Evolutionary conservation across 2,329 filamentous ascomycete genomes (phyloP).

Genomic region (Nectriaceae sp.): DNA sequence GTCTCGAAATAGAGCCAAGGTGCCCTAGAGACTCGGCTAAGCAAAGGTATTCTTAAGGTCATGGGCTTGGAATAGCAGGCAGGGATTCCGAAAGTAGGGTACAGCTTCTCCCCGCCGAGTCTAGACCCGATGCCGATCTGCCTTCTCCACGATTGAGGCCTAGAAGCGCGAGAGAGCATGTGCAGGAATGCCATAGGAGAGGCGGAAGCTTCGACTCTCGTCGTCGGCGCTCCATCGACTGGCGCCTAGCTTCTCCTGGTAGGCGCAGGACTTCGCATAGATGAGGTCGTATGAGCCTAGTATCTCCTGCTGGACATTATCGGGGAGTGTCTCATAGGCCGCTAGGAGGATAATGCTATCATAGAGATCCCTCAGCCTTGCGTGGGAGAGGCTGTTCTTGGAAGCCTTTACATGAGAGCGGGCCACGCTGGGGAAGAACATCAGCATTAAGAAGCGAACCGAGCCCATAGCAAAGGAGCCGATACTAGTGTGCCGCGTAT

Average conservation of each 20-base stretch:
- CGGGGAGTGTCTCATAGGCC: not conserved
- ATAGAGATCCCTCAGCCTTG: slow-evolving; percentile 4
- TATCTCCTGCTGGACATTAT: slow-evolving; percentile 2
- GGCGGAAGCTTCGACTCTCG: slow-evolving; percentile 1
- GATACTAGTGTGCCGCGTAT: too few species aligned
- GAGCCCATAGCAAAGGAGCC: not conserved
- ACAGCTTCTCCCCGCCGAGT: not conserved
- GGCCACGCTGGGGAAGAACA: slow-evolving; percentile 5
- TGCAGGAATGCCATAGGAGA: slow-evolving; percentile 5
- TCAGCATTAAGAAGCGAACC: slow-evolving; percentile 1
- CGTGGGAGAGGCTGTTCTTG: slow-evolving; percentile 1
- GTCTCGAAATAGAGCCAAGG: too few species aligned
- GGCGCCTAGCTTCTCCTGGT: slow-evolving; percentile 3
- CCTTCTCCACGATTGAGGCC: not conserved
- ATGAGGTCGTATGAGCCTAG: slow-evolving; percentile 3
- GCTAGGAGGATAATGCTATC: slow-evolving; percentile 6
- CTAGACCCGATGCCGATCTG: not conserved
- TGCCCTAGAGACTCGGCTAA: slow-evolving; percentile 1
- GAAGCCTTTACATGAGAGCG: not conserved
- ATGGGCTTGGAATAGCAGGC: not conserved
- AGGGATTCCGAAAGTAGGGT: not conserved
- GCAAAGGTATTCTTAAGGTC: slow-evolving; percentile 1
- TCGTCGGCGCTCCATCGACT: slow-evolving; percentile 1
- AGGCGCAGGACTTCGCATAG: too few species aligned
- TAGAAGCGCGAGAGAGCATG: too few species aligned